These are phyloP conservation scores for Mycena chlorophos DNA, from an alignment of 768 basidiomycete genomes.

Conservation along the genomic window DNA sequence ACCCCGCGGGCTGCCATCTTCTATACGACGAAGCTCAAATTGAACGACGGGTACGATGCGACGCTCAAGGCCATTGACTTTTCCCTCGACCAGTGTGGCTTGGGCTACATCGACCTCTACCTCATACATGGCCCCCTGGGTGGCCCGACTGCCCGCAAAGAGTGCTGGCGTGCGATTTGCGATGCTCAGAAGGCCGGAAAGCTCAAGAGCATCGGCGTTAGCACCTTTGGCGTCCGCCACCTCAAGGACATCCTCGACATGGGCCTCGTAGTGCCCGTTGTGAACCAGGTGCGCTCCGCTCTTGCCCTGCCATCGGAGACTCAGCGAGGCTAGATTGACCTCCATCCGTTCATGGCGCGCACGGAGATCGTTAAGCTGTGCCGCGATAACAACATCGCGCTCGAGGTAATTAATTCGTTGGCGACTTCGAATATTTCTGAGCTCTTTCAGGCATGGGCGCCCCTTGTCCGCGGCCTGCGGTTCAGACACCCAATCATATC, in stretches of 20 bases:
- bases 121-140: conserved; percentile 70
- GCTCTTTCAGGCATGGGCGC: conserved; percentile 63
- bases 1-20: conserved; percentile 61
- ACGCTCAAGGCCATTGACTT: conserved; percentile 50
- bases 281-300: conserved; percentile 55
- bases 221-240: conserved; percentile 60
- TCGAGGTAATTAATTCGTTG: conserved; percentile 52
- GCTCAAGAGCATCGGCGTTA: conserved; percentile 64
- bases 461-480: conserved; percentile 64
- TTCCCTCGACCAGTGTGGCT: conserved; percentile 52
- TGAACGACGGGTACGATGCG: conserved; percentile 53
- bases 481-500: conserved; percentile 59
- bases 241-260: conserved; percentile 51
- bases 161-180: conserved; percentile 67
- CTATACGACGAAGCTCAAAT: conserved; percentile 70
- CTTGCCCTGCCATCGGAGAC: conserved; percentile 3
- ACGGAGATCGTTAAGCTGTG: conserved; percentile 62
- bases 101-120: conserved; percentile 72
- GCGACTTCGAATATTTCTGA: background rate
- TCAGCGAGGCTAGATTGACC: conserved; percentile 41
- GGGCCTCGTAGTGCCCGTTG: conserved; percentile 49
- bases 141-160: conserved; percentile 52
- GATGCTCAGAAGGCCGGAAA: conserved; percentile 62
- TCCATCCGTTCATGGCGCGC: conserved; percentile 72
- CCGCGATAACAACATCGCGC: conserved; percentile 52